phyloP scores from a whole-genome alignment of 495 filamentous ascomycete species.

The Corynascus novoguineensis region DNA sequence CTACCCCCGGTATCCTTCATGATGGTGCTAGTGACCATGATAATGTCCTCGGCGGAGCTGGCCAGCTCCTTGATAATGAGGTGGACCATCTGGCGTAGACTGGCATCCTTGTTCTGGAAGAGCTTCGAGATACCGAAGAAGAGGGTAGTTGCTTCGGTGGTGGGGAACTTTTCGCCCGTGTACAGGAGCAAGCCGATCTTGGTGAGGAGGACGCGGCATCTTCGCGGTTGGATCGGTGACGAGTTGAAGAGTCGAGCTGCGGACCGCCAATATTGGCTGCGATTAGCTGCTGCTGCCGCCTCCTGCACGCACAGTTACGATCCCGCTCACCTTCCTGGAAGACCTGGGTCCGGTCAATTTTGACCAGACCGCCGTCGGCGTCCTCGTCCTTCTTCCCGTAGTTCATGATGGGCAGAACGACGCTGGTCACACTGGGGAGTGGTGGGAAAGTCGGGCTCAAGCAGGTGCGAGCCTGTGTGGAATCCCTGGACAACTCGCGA shows the following conservation, averaged over 20 bases:
- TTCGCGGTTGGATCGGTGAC: slow-evolving; percentile 88
- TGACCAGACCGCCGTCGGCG: slow-evolving; percentile 84
- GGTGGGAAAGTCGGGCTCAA: slow-evolving; percentile 16
- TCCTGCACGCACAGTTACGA: neutral
- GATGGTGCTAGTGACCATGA: slow-evolving; percentile 98
- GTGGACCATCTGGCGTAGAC: slow-evolving; percentile 98
- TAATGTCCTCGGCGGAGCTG: slow-evolving; percentile 95
- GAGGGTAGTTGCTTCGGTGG: slow-evolving; percentile 93
- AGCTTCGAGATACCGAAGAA: slow-evolving; percentile 99
- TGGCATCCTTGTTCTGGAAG: slow-evolving; percentile 99
- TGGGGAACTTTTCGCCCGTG: slow-evolving; percentile 94
- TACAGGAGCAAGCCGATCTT: slow-evolving; percentile 97
- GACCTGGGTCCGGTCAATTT: slow-evolving; percentile 94
- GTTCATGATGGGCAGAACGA: slow-evolving; percentile 60
- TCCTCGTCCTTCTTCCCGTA: slow-evolving; percentile 99
- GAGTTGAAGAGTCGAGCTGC: slow-evolving; percentile 95
- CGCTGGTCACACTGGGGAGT: slow-evolving; percentile 20
- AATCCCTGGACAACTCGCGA: slow-evolving; percentile 35
- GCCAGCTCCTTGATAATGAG: slow-evolving; percentile 95
- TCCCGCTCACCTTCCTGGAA: slow-evolving; percentile 87
- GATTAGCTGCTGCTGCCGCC: slow-evolving; percentile 17
- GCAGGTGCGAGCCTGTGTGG: slow-evolving; percentile 15
- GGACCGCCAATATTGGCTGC: slow-evolving; percentile 14
- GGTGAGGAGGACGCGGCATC: slow-evolving; percentile 91
- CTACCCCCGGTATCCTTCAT: slow-evolving; percentile 99